Conservation (phyloP, 2,329 filamentous ascomycete genomes). For the Huntiella abstrusa region DNA sequence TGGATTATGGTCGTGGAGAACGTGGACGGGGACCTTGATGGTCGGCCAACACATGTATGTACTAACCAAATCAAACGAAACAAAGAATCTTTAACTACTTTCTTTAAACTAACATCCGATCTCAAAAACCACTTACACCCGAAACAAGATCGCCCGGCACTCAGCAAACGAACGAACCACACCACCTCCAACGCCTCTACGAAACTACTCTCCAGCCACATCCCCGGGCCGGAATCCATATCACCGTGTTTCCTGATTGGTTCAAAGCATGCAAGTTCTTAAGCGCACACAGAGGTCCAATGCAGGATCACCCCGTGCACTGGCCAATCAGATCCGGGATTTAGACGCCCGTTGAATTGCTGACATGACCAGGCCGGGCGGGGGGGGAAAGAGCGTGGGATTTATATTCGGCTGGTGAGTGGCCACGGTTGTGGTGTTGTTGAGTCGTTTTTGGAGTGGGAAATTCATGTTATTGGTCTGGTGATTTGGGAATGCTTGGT, state of each 20-base stretch:
- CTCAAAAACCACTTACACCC: too few relatives aligned
- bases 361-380: not conserved
- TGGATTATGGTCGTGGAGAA: too few relatives aligned
- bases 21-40: too few relatives aligned
- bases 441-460: not conserved
- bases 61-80: too few relatives aligned
- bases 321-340: constrained; percentile 1
- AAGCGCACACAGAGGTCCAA: not conserved
- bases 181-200: not conserved
- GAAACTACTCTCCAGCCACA: not conserved
- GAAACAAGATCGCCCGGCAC: too few relatives aligned
- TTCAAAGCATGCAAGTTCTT: not conserved
- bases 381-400: not conserved
- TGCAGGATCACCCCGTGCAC: not conserved
- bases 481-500: too few relatives aligned
- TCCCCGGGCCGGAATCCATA: not conserved
- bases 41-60: too few relatives aligned
- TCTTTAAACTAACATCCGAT: too few relatives aligned
- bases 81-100: too few relatives aligned
- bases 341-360: constrained; percentile 2
- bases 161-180: too few relatives aligned
- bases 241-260: not conserved
- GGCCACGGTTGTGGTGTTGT: not conserved
- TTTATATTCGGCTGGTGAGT: not conserved
- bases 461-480: not conserved